Evolutionary conservation across 129 eudicot species (phyloP).

Genomic region (carrot (Daucus carota)): DH1_v3.0 NC_030385.2:6683001-6683500

Average conservation of each 20-base stretch:
- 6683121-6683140: neutral
- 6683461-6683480: neutral
- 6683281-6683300: neutral
- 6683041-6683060: too few species aligned
- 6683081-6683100: neutral
- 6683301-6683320: neutral
- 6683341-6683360: neutral
- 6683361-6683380: neutral
- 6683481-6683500: neutral
- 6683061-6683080: too few species aligned
- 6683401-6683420: neutral
- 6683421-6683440: too few species aligned
- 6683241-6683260: constrained; percentile 10
- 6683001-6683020: too few species aligned
- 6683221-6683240: constrained; percentile 22
- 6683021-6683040: neutral
- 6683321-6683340: neutral
- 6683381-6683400: neutral
- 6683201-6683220: constrained; percentile 20
- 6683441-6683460: neutral
- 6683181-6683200: constrained; percentile 55
- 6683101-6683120: neutral
- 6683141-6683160: neutral
- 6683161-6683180: constrained; percentile 8
- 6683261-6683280: constrained; percentile 8